Base-by-base conservation (phyloP, 345 rosid species). In the Eucalyptus virginea region DNA sequence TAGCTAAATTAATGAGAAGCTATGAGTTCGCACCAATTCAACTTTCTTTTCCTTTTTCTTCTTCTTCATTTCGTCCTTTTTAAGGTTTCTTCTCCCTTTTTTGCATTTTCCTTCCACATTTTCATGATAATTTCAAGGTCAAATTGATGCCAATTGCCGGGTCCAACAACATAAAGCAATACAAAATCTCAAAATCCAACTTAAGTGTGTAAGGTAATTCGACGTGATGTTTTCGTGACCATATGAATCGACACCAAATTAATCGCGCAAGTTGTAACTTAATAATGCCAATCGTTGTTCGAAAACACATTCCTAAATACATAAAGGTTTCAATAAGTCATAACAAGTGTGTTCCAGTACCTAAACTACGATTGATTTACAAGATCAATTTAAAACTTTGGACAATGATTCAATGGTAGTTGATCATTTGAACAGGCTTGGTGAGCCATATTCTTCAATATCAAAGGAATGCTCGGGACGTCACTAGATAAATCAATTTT, bases 151-250 rank as follows among this genome's bases (percentile, higher is more conserved):
- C 9, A 77, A 3, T 77, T 40, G 16, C 45, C 4, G 2, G 30
- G 30, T 77, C 83, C 30, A 21, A 37, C 47, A 14, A 23, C 16
- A 37, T 77, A 6, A 11, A 77, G 58, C 11, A 52, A 8, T 52
- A 52, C 9, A 3, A 7, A 26, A 77, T 18, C 11, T 13, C 1
- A 1, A 30, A 65, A 30, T 30, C 80, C 23, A 34, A n/a, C 42
- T 67, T 67, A 4, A 1, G 4, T 0, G 0, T 3, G 5, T 21
- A 10, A 37, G 9, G 2, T 6, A 37, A 37, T 77, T 23, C 0
- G 5, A 40, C 21, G 83, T 9, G 83, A 77, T 21, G 1, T 40
- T n/a, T 10, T 77, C 9, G 5, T 21, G 28, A 40, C 30, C 16
- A 40, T 11, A 19, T 11, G 16, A 72, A 77, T 77, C 5, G 9